Percentiles rank a stretch among this genome's conserved stretches.
Evolutionary conservation across 2,329 filamentous ascomycete species (phyloP).

Genomic region (Cladorrhinum sp.): DNA sequence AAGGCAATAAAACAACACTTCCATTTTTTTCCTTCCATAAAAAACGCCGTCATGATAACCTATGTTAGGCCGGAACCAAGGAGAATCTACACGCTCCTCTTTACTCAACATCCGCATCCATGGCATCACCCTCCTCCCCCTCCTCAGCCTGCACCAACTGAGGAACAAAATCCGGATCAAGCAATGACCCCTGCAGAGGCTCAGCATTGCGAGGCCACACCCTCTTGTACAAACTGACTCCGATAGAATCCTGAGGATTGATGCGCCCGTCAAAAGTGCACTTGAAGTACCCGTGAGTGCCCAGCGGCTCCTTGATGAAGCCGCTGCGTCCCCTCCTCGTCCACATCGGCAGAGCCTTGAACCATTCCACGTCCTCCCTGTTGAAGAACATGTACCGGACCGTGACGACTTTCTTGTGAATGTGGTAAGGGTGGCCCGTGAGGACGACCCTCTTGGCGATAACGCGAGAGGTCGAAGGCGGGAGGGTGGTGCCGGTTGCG

Average conservation of each 20-base stretch:
- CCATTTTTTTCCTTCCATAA: constrained; percentile 8
- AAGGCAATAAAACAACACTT: background rate
- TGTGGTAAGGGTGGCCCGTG: constrained; percentile 96
- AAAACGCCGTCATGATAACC: constrained; percentile 19
- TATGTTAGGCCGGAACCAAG: no score
- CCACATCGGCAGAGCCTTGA: constrained; percentile 94
- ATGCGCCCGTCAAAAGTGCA: constrained; percentile 95
- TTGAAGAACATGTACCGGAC: constrained; percentile 99
- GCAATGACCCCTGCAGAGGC: constrained; percentile 44
- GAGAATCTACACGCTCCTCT: no score
- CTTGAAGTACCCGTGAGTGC: constrained; percentile 99
- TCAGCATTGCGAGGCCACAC: constrained; percentile 72
- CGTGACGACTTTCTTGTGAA: constrained; percentile 96
- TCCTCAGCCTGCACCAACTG: constrained; percentile 17
- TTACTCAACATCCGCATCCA: constrained; percentile 15
- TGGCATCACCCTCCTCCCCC: constrained; percentile 36
- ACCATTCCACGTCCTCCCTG: constrained; percentile 91
- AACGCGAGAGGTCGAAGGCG: constrained; percentile 72
- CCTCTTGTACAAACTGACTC: constrained; percentile 83
- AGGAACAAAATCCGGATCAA: constrained; percentile 16
- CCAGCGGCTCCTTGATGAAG: constrained; percentile 89
- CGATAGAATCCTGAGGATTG: constrained; percentile 92
- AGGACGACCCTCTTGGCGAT: constrained; percentile 92
- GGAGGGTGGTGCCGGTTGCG: constrained; percentile 81
- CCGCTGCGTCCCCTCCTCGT: constrained; percentile 84